Conservation (phyloP, 31 red algal genomes). For the Porphyra umbilicalis region DNA sequence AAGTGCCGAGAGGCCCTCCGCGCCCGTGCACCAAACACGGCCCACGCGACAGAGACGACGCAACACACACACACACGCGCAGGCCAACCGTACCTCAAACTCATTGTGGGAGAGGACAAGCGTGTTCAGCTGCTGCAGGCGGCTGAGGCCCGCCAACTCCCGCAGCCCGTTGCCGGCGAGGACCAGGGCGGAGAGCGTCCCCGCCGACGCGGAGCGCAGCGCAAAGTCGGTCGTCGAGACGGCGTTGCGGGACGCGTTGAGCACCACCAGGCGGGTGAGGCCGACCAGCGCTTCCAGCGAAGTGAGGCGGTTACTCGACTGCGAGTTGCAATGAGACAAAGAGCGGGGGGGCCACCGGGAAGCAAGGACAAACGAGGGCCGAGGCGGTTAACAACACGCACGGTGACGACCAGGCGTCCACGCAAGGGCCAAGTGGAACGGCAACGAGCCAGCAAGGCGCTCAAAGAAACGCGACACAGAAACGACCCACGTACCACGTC, state of each 20-base stretch:
- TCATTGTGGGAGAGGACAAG: constrained; percentile 44
- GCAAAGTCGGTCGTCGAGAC: constrained; percentile 40
- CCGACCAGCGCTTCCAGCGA: constrained; percentile 17
- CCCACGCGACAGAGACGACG: too few relatives aligned
- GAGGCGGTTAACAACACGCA: background rate
- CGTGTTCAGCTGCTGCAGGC: constrained; percentile 21
- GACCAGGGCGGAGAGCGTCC: constrained; percentile 28
- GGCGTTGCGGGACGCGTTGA: constrained; percentile 36
- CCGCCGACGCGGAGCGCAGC: constrained; percentile 20
- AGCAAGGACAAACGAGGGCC: background rate
- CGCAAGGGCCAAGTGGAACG: too few relatives aligned
- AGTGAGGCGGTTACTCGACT: constrained; percentile 24
- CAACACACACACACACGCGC: background rate
- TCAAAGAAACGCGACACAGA: background rate
- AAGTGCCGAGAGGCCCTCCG: too few relatives aligned
- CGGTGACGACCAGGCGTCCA: background rate
- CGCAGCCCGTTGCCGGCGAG: constrained; percentile 25
- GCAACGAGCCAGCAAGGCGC: too few relatives aligned
- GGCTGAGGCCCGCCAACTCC: constrained; percentile 19
- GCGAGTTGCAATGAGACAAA: background rate
- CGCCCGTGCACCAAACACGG: too few relatives aligned
- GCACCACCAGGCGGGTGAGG: constrained; percentile 12
- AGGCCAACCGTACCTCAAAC: constrained; percentile 14
- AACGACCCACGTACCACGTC: background rate
- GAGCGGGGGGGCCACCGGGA: background rate